Base-by-base conservation (phyloP, 495 filamentous ascomycete genomes). In the Neurospora sp. region DNA sequence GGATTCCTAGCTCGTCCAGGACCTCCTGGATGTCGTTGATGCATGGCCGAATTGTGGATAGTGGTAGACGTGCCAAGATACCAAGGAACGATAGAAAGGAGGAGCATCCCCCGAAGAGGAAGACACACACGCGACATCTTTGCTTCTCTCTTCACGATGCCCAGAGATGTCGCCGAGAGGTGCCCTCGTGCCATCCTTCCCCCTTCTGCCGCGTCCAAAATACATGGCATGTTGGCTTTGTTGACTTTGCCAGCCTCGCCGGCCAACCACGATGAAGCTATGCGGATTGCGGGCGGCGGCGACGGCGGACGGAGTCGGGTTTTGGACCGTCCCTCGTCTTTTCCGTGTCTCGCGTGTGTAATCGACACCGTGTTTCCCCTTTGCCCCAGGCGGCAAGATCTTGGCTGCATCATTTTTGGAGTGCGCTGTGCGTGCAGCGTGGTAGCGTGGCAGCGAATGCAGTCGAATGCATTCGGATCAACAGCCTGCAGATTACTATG, bases 401-500 rank as follows among this genome's bases (percentile, higher is more conserved):
- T 37, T 35, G 27, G 7, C 6, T 65, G 53, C 53, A 61, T 61
- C 53, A 61, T 35, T 35, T 35, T 61, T 8, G 20, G 48, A 59
- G 48, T 14, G 48, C 20, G 48, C 10, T 59, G 53, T 65, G 53
- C 27, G 53, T 35, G 27, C 53, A 35, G 53, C 53, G 53, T 65
- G 53, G 35, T 37, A 37, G 35, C 35, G 35, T 37, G 4, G 27
- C 14, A 35, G 22, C 53, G 53, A 65, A 65, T 65, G 53, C 53
- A 35, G 53, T 65, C 53, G 53, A 65, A 65, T 37, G 53, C 53
- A 17, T 65, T 59, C 53, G 27, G 14, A 65, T 65, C 53, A 65
- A 35, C 53, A 65, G 53, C 53, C 27, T 65, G 69, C 68, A 73
- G 72, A 73, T 70, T 70, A 31, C 27, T 31, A 31, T 31, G 27